Percentiles rank a stretch among this genome's conserved stretches.
Evolutionary conservation across 768 basidiomycete genomes (phyloP).

Genomic region (Cyathus striatus): DNA sequence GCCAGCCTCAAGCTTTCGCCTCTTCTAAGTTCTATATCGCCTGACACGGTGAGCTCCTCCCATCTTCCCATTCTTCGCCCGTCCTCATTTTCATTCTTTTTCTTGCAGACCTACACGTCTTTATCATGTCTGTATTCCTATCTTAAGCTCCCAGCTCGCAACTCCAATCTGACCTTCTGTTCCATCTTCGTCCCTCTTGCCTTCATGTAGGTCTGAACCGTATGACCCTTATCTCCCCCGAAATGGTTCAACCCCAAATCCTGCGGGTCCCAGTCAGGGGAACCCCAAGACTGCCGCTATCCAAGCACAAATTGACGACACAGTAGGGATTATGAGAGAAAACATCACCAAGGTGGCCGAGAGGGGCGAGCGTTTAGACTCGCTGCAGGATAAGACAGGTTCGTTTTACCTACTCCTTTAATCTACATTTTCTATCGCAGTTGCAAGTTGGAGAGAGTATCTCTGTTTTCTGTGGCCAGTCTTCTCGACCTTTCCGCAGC

Average conservation of each 20-base stretch:
- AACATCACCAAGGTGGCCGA: slow-evolving; percentile 97
- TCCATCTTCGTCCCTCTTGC: slow-evolving; percentile 5
- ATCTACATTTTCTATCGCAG: background rate
- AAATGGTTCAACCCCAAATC: slow-evolving; percentile 60
- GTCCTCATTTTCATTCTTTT: background rate
- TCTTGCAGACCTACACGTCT: slow-evolving; percentile 22
- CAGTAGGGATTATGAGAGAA: slow-evolving; percentile 96
- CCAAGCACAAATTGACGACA: slow-evolving; percentile 96
- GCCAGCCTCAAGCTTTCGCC: slow-evolving; percentile 12
- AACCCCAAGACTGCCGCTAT: slow-evolving; percentile 91
- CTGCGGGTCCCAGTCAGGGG: slow-evolving; percentile 44
- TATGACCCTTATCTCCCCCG: slow-evolving; percentile 98
- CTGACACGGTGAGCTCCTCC: slow-evolving; percentile 32
- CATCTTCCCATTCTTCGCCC: slow-evolving; percentile 1
- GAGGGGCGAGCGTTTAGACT: slow-evolving; percentile 90
- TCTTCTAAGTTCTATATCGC: slow-evolving; percentile 21
- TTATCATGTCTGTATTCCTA: too few relatives aligned
- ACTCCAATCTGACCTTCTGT: background rate
- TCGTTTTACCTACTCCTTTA: slow-evolving; percentile 21
- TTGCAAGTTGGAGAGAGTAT: background rate
- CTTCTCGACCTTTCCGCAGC: too few relatives aligned
- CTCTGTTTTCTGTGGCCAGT: background rate
- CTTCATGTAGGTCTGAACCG: slow-evolving; percentile 97
- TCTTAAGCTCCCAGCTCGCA: too few relatives aligned
- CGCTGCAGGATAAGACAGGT: slow-evolving; percentile 98